Conservation (phyloP, 805 yeast genomes). For the Starmerella bombicola region DNA sequence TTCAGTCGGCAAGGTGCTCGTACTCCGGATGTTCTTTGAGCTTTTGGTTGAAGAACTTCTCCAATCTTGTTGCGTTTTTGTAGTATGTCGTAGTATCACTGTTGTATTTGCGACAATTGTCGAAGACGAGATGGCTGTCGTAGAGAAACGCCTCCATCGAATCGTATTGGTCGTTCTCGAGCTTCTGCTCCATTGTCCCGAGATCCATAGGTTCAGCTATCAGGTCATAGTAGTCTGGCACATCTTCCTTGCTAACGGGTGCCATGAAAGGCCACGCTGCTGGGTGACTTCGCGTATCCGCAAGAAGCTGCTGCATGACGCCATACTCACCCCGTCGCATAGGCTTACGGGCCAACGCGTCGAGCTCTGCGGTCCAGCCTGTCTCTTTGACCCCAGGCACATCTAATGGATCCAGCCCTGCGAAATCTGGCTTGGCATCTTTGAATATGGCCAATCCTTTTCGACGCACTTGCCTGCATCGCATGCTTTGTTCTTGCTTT, state of each 20-base stretch:
- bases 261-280: constrained; percentile 96
- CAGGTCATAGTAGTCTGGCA: constrained; percentile 89
- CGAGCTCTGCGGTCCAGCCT: constrained; percentile 99
- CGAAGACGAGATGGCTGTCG: constrained; percentile 75
- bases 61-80: constrained; percentile 88
- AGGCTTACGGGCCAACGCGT: constrained; percentile 87
- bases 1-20: constrained; percentile 59
- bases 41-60: constrained; percentile 71
- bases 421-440: constrained; percentile 25
- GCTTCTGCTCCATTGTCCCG: constrained; percentile 84
- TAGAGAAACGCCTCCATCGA: constrained; percentile 82
- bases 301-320: constrained; percentile 74
- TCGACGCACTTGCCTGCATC: constrained; percentile 26
- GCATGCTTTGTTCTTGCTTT: constrained; percentile 35
- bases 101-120: constrained; percentile 85
- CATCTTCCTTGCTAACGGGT: constrained; percentile 88
- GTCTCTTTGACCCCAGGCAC: constrained; percentile 89
- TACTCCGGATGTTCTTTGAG: constrained; percentile 87
- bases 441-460: constrained; percentile 69
- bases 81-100: constrained; percentile 89
- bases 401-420: constrained; percentile 53
- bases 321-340: constrained; percentile 90
- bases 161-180: constrained; percentile 84
- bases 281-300: constrained; percentile 86
- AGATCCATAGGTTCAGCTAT: constrained; percentile 97